Percentiles rank a stretch among this genome's conserved stretches.
Conservation (phyloP, 371 early-diverging fungal species). For the Mucor irregularis region DNA sequence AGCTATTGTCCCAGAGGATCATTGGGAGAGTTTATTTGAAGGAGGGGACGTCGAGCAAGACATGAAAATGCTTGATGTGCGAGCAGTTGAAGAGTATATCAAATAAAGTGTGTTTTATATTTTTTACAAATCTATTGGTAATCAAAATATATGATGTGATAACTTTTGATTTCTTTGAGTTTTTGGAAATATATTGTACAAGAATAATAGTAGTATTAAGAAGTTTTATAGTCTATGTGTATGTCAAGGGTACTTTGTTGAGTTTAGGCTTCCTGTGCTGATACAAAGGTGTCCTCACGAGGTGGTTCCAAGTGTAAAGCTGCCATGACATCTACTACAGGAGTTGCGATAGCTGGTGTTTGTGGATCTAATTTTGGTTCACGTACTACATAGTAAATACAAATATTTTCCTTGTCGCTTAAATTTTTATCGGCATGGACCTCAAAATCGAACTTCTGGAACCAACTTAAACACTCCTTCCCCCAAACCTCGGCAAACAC, state of each 20-base stretch:
- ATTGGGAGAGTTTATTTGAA: constrained; percentile 45
- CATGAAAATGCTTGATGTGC: background rate
- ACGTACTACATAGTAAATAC: constrained; percentile 23
- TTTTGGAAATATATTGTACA: background rate
- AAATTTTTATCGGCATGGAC: constrained; percentile 11
- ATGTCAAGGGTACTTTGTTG: too few relatives aligned
- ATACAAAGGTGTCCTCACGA: constrained; percentile 17
- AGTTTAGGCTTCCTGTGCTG: background rate
- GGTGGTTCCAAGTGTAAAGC: constrained; percentile 27
- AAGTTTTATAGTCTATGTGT: too few relatives aligned
- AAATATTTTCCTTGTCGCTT: constrained; percentile 7
- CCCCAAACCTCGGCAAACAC: constrained; percentile 35
- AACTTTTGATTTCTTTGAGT: too few relatives aligned
- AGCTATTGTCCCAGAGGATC: constrained; percentile 39
- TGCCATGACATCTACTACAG: background rate
- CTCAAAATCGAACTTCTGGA: constrained; percentile 20
- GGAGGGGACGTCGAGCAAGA: constrained; percentile 12
- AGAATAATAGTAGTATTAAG: background rate
- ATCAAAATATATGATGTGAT: too few relatives aligned
- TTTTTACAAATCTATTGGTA: too few relatives aligned
- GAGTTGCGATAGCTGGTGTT: constrained; percentile 2
- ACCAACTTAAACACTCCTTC: constrained; percentile 10
- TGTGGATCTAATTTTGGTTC: constrained; percentile 12
- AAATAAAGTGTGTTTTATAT: too few relatives aligned
- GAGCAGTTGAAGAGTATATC: background rate